These are phyloP conservation scores for Linum usitatissimum DNA, from an alignment of 345 rosid species.

Conservation along the genomic window DNA sequence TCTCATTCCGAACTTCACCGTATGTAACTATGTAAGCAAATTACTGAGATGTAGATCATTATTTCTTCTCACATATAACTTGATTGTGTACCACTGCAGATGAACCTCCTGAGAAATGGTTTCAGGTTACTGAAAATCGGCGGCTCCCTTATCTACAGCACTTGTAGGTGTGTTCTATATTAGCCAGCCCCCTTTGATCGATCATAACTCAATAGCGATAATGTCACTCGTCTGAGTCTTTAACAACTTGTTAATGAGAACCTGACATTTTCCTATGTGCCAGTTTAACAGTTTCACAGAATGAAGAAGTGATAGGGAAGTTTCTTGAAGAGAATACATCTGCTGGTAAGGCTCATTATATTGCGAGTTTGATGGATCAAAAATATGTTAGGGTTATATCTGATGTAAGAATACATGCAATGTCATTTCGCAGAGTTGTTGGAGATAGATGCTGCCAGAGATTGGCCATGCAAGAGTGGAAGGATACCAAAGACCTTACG, in stretches of 20 bases:
- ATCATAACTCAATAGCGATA: neutral
- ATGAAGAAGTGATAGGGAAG: conserved; percentile 70
- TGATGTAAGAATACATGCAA: neutral
- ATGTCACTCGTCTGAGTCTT: neutral
- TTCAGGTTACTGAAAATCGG: conserved; percentile 67
- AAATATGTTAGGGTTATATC: neutral
- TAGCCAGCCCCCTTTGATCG: neutral
- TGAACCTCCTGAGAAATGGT: conserved; percentile 75
- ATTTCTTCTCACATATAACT: neutral
- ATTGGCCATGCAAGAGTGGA: conserved; percentile 80
- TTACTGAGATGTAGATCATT: neutral
- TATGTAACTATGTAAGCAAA: neutral
- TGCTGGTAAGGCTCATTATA: conserved; percentile 43
- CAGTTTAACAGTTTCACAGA: conserved; percentile 87
- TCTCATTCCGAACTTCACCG: neutral
- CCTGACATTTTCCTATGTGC: conserved; percentile 6
- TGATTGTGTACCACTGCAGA: conserved; percentile 28
- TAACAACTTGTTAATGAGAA: neutral
- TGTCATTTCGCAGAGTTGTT: conserved; percentile 36
- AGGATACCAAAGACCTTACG: conserved; percentile 62
- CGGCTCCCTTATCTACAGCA: conserved; percentile 80
- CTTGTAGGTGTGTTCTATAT: conserved; percentile 58
- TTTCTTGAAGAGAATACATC: conserved; percentile 53
- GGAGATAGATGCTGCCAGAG: conserved; percentile 55
- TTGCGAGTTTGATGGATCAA: neutral